phyloP scores from a whole-genome alignment of 176 grass and related monocot genomes.

The Bothriochloa decipiens region DNA sequence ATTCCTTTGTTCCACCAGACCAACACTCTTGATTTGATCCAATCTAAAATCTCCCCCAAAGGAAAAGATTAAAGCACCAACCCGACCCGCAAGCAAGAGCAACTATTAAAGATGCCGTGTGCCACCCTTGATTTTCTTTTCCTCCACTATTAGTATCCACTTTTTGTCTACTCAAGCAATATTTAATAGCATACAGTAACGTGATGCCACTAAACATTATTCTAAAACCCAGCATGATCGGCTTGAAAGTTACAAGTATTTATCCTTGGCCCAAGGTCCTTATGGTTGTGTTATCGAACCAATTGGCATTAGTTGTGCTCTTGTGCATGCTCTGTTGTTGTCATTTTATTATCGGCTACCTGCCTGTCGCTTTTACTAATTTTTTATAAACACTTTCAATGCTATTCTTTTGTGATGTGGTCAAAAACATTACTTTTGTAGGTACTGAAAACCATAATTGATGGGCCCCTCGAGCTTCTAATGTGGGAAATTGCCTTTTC shows the following conservation, averaged over 20 bases:
- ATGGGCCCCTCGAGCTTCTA: conserved; percentile 32
- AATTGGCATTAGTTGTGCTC: conserved; percentile 23
- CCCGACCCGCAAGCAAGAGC: conserved; percentile 28
- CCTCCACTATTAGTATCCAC: conserved; percentile 29
- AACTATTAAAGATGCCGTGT: conserved; percentile 27
- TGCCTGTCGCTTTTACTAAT: conserved; percentile 21
- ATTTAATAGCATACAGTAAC: conserved; percentile 9
- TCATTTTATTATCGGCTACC: background rate
- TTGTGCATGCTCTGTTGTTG: background rate
- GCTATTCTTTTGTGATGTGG: conserved; percentile 1
- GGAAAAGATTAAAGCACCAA: conserved; percentile 44
- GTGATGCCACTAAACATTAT: conserved; percentile 20
- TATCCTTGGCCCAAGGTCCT: background rate
- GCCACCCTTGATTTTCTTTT: conserved; percentile 43
- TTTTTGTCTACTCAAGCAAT: conserved; percentile 18
- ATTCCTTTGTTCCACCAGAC: background rate
- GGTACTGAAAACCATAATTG: background rate
- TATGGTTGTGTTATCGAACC: conserved; percentile 16
- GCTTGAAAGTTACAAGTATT: conserved; percentile 33
- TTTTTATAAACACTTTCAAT: background rate
- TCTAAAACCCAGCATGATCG: conserved; percentile 29
- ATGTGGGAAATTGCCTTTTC: conserved; percentile 18
- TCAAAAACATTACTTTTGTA: conserved; percentile 26
- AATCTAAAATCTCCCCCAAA: conserved; percentile 29
- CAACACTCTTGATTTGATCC: background rate